A percentile compares a stretch with the other conserved stretches of the same genome.
These are phyloP conservation scores for Aspergillus viridinutans DNA, from an alignment of 2,329 filamentous ascomycete species.

Conservation along the genomic window DNA sequence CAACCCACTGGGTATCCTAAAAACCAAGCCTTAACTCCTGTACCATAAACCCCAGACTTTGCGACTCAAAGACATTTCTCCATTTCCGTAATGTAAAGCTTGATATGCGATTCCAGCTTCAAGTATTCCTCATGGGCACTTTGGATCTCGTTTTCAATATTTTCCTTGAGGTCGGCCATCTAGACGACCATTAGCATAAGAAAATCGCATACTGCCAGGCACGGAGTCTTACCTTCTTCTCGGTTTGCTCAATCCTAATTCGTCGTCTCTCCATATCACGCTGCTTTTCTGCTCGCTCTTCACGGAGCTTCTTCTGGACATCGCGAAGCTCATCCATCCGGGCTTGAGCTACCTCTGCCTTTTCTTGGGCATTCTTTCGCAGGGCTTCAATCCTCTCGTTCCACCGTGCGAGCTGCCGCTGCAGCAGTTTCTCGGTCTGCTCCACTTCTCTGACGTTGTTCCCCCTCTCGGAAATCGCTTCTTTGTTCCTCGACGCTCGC, in stretches of 20 bases:
- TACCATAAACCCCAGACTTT: constrained; percentile 17
- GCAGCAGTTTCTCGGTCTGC: constrained; percentile 75
- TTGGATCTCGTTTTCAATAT: constrained; percentile 91
- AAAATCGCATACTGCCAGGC: background rate
- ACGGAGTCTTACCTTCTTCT: constrained; percentile 75
- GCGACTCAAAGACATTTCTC: constrained; percentile 67
- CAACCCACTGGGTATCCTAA: constrained; percentile 38
- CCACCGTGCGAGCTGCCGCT: constrained; percentile 80
- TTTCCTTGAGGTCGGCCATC: constrained; percentile 98
- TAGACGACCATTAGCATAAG: constrained; percentile 39
- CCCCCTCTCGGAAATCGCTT: constrained; percentile 79
- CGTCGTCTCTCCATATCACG: constrained; percentile 88
- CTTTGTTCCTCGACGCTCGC: constrained; percentile 74
- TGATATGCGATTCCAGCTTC: constrained; percentile 96
- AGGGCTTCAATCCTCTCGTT: constrained; percentile 81
- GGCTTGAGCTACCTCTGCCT: constrained; percentile 73
- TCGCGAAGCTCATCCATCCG: constrained; percentile 86
- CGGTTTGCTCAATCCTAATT: constrained; percentile 94
- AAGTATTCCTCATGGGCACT: constrained; percentile 89
- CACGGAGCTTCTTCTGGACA: constrained; percentile 73
- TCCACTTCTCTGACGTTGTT: constrained; percentile 92
- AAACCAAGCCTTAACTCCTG: constrained; percentile 34
- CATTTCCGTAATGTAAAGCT: constrained; percentile 98
- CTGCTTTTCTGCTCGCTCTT: constrained; percentile 80
- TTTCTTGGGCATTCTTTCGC: constrained; percentile 72